These are phyloP conservation scores for Candida alai DNA, from an alignment of 805 yeast genomes.

Conservation along the genomic window DNA sequence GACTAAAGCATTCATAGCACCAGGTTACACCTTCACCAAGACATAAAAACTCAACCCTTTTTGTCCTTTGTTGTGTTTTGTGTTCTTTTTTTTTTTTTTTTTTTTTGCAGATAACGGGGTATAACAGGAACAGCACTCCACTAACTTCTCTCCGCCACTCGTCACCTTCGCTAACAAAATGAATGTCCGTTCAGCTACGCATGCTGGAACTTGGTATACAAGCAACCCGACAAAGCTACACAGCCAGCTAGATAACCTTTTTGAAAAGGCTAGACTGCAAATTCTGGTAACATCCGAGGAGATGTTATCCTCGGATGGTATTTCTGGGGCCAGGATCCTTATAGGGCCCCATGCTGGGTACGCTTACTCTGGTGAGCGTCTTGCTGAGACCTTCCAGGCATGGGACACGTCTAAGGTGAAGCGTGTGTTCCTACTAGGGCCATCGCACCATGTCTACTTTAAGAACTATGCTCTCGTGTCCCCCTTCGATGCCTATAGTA, in stretches of 20 bases:
- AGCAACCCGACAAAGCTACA: constrained; percentile 40
- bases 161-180: too few relatives aligned
- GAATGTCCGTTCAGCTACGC: constrained; percentile 64
- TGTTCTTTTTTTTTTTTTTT: too few relatives aligned
- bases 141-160: too few relatives aligned
- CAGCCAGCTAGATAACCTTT: constrained; percentile 47
- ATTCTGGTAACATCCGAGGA: too few relatives aligned
- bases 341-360: constrained; percentile 82
- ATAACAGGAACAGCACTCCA: too few relatives aligned
- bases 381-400: constrained; percentile 72
- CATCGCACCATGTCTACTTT: constrained; percentile 88
- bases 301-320: constrained; percentile 27
- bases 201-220: constrained; percentile 90
- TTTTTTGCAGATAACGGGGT: too few relatives aligned
- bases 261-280: constrained; percentile 35
- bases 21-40: too few relatives aligned
- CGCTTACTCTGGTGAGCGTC: constrained; percentile 69
- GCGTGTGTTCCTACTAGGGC: constrained; percentile 81
- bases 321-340: constrained; percentile 37
- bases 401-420: constrained; percentile 58
- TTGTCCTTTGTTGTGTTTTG: too few relatives aligned
- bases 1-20: too few relatives aligned
- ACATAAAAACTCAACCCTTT: too few relatives aligned
- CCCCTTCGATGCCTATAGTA: constrained; percentile 53
- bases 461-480: constrained; percentile 54